Evolutionary conservation across 164 flowering plant species (phyloP).

Genomic region (Akebia trifoliata): DNA sequence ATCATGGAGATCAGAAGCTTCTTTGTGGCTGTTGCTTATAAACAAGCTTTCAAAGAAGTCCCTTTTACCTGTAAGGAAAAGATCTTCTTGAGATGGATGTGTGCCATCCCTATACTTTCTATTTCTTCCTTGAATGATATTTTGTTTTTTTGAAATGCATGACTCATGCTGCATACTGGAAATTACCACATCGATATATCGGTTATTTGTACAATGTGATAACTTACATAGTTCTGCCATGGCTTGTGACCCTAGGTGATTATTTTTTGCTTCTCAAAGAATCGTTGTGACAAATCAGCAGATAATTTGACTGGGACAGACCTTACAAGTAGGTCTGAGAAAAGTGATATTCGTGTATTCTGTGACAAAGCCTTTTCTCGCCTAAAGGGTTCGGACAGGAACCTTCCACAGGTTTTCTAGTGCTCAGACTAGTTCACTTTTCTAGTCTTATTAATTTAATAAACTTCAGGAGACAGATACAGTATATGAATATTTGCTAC

Average conservation of each 20-base stretch:
- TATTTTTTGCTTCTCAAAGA: constrained; percentile 96
- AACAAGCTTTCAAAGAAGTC: constrained; percentile 76
- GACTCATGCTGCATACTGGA: background rate
- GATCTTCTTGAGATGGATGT: background rate
- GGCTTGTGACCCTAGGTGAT: constrained; percentile 57
- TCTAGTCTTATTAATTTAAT: constrained; percentile 6
- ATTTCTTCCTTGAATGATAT: background rate
- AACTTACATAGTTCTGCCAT: background rate
- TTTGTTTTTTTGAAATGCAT: background rate
- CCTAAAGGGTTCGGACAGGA: constrained; percentile 94
- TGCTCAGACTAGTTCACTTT: constrained; percentile 5
- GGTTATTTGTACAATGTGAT: background rate
- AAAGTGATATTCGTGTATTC: constrained; percentile 89
- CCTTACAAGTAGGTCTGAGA: constrained; percentile 88
- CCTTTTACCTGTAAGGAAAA: constrained; percentile 71
- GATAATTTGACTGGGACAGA: constrained; percentile 64
- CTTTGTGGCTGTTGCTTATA: constrained; percentile 72
- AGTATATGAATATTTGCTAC: constrained; percentile 9
- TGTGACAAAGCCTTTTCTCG: constrained; percentile 99
- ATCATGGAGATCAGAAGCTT: constrained; percentile 67
- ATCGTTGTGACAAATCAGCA: constrained; percentile 95
- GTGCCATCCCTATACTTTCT: background rate
- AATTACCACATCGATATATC: no score
- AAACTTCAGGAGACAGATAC: constrained; percentile 4
- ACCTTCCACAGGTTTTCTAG: constrained; percentile 79